Evolutionary conservation across 2,329 filamentous ascomycete genomes (phyloP).

Genomic region (Colletotrichum tanaceti): DNA sequence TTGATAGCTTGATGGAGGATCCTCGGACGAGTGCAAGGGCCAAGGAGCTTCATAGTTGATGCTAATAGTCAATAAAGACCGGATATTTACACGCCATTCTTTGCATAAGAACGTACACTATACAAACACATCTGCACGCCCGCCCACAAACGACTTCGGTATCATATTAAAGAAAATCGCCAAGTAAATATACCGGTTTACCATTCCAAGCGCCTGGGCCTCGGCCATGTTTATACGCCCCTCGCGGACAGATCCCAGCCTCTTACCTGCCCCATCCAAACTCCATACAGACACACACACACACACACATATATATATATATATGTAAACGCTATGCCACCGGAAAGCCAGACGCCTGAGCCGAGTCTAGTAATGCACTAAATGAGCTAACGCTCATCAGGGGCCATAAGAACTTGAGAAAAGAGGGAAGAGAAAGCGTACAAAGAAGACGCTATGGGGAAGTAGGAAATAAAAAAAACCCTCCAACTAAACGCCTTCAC

Average conservation of each 20-base stretch:
- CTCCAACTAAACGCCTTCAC: slow-evolving; percentile 40
- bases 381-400: slow-evolving; percentile 28
- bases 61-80: not conserved
- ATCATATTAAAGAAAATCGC: not conserved
- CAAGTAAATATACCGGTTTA: not conserved
- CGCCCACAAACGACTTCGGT: not conserved
- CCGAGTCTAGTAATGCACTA: slow-evolving; percentile 22
- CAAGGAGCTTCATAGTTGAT: not conserved
- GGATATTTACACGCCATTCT: not conserved
- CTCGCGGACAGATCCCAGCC: not conserved
- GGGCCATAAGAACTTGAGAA: slow-evolving; percentile 21
- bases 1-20: no score
- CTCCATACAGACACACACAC: slow-evolving; percentile 6
- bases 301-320: no score
- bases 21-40: no score
- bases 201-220: not conserved
- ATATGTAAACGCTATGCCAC: slow-evolving; percentile 33
- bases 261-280: not conserved
- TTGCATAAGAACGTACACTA: not conserved
- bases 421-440: not conserved
- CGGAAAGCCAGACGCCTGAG: slow-evolving; percentile 24
- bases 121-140: not conserved
- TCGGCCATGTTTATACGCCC: not conserved
- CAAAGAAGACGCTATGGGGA: not conserved
- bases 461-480: not conserved